Base-by-base conservation (phyloP, 2,329 filamentous ascomycete genomes). In the Diaporthe destruens region DNA sequence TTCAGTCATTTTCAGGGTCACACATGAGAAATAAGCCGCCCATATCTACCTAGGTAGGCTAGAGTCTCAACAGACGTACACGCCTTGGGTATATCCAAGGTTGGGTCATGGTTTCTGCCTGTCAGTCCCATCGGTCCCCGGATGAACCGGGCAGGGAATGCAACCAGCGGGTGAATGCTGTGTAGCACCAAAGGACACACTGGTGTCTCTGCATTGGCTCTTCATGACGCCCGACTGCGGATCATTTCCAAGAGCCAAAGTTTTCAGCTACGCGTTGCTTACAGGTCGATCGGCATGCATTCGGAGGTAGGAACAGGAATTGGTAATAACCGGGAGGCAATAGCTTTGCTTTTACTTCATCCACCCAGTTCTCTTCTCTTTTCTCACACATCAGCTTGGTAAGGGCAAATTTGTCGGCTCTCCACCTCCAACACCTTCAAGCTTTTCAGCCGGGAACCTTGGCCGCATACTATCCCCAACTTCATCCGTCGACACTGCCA, bases 121-220 rank as follows among this genome's bases (percentile, higher is more conserved):
- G 56, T 59, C 36, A 59, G 42, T 18, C 16, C 14, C 42, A 7
- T 44, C 36, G 36, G 11, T 44, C 36, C 34, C 14, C 56, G 56
- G 16, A 39, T 39, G 56, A 5, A 59, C n/a, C 36, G 56, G n/a
- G 14, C 11, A 42, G n/a, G 16, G 36, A 18, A 59, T 25, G 36
- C 25, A 36, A 11, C 56, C 56, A 25, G 12, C 12, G 34, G 9
- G 34, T 20, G 12, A 44, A 20, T 57, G 29, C 32, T 39, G 55
- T 57, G 55, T 57, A 57, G 34, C 55, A 23, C 55, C 55, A 57
- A 57, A 57, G 56, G 56, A 59, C 56, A 29, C 56, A 29, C 56
- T 9, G 36, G 12, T 8, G 23, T 9, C 34, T 20, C 36, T 16
- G 18, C 16, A 59, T 59, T 59, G 36, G 56, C 20, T 59, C 56